A percentile compares a stretch with the other conserved stretches of the same genome.
phyloP scores from a whole-genome alignment of 2,329 filamentous ascomycete species.

The Stromatinia cepivora region DNA sequence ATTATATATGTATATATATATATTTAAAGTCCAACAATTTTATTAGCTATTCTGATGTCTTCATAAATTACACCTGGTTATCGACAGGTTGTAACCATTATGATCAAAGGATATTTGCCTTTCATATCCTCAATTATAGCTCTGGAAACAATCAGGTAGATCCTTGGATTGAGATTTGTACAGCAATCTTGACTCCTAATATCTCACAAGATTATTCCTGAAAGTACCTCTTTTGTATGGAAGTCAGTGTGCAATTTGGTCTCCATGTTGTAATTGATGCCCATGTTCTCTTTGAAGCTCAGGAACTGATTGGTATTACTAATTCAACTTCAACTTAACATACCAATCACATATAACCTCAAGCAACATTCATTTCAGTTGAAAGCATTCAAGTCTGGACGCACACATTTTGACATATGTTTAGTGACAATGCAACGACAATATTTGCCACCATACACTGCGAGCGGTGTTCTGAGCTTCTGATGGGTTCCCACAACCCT shows the following conservation, averaged over 20 bases:
- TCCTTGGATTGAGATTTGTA: background rate
- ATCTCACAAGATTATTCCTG: background rate
- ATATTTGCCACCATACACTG: background rate
- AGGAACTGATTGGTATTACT: too few species aligned
- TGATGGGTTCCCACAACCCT: background rate
- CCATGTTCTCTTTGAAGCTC: background rate
- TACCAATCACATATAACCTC: background rate
- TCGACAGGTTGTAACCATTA: background rate
- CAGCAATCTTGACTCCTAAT: background rate
- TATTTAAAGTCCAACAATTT: background rate
- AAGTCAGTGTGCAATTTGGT: background rate
- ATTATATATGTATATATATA: background rate
- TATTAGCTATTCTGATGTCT: background rate
- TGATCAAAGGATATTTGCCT: background rate
- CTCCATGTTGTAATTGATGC: background rate
- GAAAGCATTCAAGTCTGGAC: background rate
- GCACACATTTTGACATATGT: slow-evolving; percentile 7
- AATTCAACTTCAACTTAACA: background rate
- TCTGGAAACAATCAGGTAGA: background rate
- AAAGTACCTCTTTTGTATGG: background rate
- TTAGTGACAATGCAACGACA: slow-evolving; percentile 7
- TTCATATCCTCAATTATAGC: background rate
- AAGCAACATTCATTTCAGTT: background rate
- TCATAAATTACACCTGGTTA: background rate
- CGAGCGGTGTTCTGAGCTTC: background rate